A percentile compares a stretch with the other conserved stretches of the same genome.
Conservation (phyloP, 2,329 filamentous ascomycete genomes). For the Diaporthe australafricana region DNA sequence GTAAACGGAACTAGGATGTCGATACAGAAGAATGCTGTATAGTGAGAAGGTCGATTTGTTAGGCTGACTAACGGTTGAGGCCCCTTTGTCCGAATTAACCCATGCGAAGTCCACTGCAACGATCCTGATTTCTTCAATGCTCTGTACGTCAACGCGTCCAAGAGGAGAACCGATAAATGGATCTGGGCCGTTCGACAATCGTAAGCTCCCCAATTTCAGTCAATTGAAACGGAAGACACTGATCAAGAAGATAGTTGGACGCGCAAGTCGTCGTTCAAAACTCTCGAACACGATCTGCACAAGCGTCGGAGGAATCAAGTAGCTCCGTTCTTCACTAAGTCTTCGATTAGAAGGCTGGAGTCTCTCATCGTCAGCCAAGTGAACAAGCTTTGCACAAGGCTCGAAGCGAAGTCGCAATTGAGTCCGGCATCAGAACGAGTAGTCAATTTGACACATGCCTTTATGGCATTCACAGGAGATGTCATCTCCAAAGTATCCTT, state of each 20-base stretch:
- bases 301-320: not conserved
- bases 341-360: constrained; percentile 10
- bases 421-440: not conserved
- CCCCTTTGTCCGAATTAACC: constrained; percentile 23
- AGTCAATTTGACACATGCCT: constrained; percentile 7
- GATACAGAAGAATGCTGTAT: too few relatives aligned
- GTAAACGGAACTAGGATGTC: too few relatives aligned
- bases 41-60: too few relatives aligned
- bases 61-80: not conserved
- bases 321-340: constrained; percentile 4
- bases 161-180: constrained; percentile 18
- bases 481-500: constrained; percentile 9
- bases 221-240: not conserved
- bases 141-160: not conserved
- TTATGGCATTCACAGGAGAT: constrained; percentile 10
- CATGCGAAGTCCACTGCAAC: constrained; percentile 18
- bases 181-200: constrained; percentile 17
- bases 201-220: not conserved
- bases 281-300: not conserved
- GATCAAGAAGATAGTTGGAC: not conserved
- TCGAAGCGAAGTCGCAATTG: not conserved
- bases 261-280: constrained; percentile 4
- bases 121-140: constrained; percentile 14
- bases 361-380: not conserved
- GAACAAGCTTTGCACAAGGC: constrained; percentile 5